Conservation (phyloP, 805 yeast species). For the Teunomyces tritomae region DNA sequence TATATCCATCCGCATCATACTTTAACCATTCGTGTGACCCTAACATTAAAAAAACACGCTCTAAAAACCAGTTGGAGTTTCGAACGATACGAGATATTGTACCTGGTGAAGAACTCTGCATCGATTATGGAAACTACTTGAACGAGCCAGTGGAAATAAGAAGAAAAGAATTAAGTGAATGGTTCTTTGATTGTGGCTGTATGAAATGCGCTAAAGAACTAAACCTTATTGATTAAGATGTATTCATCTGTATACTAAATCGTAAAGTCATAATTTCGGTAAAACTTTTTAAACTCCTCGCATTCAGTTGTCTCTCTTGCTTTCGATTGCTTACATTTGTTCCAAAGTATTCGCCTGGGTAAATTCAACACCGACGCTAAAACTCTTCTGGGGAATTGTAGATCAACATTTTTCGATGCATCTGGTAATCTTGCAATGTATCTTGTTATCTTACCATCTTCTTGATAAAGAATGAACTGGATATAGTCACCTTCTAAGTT, state of each 20-base stretch:
- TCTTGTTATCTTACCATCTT: conserved; percentile 15
- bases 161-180: conserved; percentile 41
- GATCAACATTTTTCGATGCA: conserved; percentile 50
- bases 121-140: conserved; percentile 56
- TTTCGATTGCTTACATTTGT: conserved; percentile 63
- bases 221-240: background rate
- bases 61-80: conserved; percentile 40
- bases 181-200: conserved; percentile 63
- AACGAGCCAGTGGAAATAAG: conserved; percentile 42
- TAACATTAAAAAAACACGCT: conserved; percentile 48
- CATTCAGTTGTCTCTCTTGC: conserved; percentile 65
- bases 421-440: conserved; percentile 21
- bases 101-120: conserved; percentile 51
- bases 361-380: conserved; percentile 60
- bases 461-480: conserved; percentile 26
- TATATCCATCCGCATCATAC: conserved; percentile 62
- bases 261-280: conserved; percentile 54
- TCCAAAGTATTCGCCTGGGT: conserved; percentile 72
- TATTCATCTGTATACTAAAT: background rate
- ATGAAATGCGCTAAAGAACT: conserved; percentile 37
- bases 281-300: conserved; percentile 56
- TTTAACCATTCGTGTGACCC: conserved; percentile 68
- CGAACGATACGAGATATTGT: conserved; percentile 38
- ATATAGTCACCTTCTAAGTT: conserved; percentile 34
- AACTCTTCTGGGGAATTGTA: conserved; percentile 83